Evolutionary conservation across 768 basidiomycete genomes (phyloP), one percentile per base, ranked within the genome.

Genomic region (Kwoniella sp.): DNA sequence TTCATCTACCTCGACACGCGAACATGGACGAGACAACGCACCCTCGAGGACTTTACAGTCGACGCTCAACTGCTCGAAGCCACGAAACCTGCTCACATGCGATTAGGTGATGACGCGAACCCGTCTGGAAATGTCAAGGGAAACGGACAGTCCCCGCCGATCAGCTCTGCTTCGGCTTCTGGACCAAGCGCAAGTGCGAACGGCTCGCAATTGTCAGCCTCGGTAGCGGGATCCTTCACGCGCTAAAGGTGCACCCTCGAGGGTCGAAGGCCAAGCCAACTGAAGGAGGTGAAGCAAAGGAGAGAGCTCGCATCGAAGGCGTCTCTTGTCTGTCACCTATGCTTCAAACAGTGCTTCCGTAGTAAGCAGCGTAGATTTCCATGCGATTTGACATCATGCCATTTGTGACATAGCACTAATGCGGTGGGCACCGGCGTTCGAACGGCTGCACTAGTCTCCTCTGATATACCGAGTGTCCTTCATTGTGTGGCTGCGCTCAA

Each of bases 1-100:
- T 95, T 94, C 83, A 90, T 92, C 55, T 90, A 87, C 84, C 94
- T 92, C 56, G 76, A 81, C 58, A 75, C 75, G 29, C 51, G 61
- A 28, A 72, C 66, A 41, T 77, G 76, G 57, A 61, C 61, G 22
- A 63, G 71, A n/a, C 66, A 65, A 48, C 66, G 72, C n/a, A 79
- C 75, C 22, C 53, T 67, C 13, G 78, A 79, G n/a, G 75, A 77
- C 25, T 78, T 73, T 52, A 69, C 68, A 57, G 56, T 77, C 53
- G 70, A 75, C 34, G 58, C 63, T 11, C 63, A 58, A 25, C 28
- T 70, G 29, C 47, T 78, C 23, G 76, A 78, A 60, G 53, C 56
- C 23, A 78, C 76, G n/a, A 25, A 70, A 58, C 63, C 68, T 13
- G 74, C 72, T 37, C 31, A 45, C 15, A 45, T 45, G 41, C 5